A percentile compares a stretch with the other conserved stretches of the same genome.
These are phyloP conservation scores for Sugiyamaella floridensis DNA, from an alignment of 805 yeast genomes.

Conservation along the genomic window DNA sequence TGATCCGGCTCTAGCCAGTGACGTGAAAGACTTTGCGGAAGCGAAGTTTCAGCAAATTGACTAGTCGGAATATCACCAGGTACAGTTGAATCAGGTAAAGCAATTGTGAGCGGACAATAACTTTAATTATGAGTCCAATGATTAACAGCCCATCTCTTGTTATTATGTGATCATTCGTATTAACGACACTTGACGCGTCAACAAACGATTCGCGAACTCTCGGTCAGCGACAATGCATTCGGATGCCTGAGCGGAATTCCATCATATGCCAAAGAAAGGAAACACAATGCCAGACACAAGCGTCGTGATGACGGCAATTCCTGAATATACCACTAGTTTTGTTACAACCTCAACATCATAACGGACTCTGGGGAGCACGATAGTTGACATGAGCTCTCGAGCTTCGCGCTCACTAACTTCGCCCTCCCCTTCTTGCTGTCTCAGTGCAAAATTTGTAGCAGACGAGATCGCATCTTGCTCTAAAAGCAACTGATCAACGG, in stretches of 20 bases:
- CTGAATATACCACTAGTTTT: constrained; percentile 72
- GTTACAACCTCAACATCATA: constrained; percentile 74
- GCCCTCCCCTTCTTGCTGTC: not conserved
- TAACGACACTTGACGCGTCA: not conserved
- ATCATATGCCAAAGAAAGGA: not conserved
- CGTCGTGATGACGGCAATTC: constrained; percentile 56
- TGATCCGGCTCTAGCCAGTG: not conserved
- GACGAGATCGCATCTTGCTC: not conserved
- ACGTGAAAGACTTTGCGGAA: not conserved
- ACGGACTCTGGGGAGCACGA: constrained; percentile 36
- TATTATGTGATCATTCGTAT: too few species aligned
- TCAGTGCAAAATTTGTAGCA: not conserved
- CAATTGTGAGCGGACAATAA: too few species aligned
- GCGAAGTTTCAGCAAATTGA: not conserved
- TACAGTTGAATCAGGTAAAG: too few species aligned
- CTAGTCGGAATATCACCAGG: too few species aligned
- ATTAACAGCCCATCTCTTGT: too few species aligned
- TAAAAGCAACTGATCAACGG: not conserved
- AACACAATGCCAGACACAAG: constrained; percentile 17
- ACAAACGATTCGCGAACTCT: not conserved
- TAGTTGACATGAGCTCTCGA: constrained; percentile 17
- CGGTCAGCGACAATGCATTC: not conserved
- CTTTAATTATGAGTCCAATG: too few species aligned
- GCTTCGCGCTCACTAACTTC: constrained; percentile 2
- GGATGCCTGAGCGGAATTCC: not conserved